Percentiles rank a stretch among this genome's conserved stretches.
Evolutionary conservation across 2,329 filamentous ascomycete genomes (phyloP).

Genomic region (Elsinoe necatrix): DNA sequence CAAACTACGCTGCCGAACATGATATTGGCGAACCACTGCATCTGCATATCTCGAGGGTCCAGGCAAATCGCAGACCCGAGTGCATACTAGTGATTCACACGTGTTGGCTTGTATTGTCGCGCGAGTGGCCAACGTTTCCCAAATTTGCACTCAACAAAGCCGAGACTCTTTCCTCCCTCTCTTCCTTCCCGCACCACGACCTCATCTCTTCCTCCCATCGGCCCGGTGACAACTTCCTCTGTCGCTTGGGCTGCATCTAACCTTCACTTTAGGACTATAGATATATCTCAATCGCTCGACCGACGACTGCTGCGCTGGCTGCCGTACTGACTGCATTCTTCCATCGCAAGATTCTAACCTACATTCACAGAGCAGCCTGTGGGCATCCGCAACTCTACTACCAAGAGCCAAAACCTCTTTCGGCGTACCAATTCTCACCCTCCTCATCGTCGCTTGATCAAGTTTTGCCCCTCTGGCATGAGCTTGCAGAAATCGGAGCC

Average conservation of each 20-base stretch:
- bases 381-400: neutral
- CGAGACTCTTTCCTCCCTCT: neutral
- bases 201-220: neutral
- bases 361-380: neutral
- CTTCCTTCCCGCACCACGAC: neutral
- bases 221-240: neutral
- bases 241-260: neutral
- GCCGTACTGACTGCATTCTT: neutral
- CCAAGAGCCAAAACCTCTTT: neutral
- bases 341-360: neutral
- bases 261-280: neutral
- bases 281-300: neutral
- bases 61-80: too few species aligned
- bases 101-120: neutral
- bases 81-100: neutral
- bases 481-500: slow-evolving; percentile 15
- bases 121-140: neutral
- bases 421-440: neutral
- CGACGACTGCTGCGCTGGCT: neutral
- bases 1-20: too few species aligned
- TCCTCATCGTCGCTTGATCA: too few species aligned
- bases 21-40: too few species aligned
- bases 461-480: slow-evolving; percentile 5
- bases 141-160: neutral
- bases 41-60: too few species aligned